Base-by-base conservation (phyloP, 2,329 filamentous ascomycete genomes). In the Blumeriella jaapii region DNA sequence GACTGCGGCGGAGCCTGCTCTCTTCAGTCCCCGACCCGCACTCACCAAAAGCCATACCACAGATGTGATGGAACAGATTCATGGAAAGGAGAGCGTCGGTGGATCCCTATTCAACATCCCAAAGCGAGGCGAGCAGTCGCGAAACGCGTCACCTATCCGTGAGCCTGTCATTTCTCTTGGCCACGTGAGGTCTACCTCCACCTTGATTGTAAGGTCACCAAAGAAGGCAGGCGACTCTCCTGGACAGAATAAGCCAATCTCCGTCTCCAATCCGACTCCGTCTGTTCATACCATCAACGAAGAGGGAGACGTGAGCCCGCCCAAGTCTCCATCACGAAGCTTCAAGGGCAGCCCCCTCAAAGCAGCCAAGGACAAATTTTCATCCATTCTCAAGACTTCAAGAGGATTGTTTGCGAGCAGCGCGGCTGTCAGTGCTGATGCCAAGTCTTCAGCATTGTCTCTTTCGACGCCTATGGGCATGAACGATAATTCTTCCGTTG, bases 291-390 rank as follows among this genome's bases (percentile, higher is more conserved):
- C 71, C 6, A 39, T 40, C 13, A 36, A 44, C 26, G 39, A 41
- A 5, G 47, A 44, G 8, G 38, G 40, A 14, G 39, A 40, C 14
- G 45, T 42, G 4, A 46, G 51, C 14, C 49, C 51, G 14, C 48
- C 61, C 2, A 75, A 74, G 47, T 76, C 74, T 1, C 71, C 71
- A 0, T 64, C 68, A 4, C 61, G 71, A 36, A 62, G 55, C 31
- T 65, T 72, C 49, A 65, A 68, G 6, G 86, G 93, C 47, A 89
- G 81, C 39, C 85, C 85, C 4, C 60, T 95, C 40, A 94, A 87
- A 58, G 85, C 91, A 33, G 87, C 91, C 17, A 96, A 94, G 62
- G 84, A 82, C 53, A 93, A 86, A 55, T 67, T 96, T 30, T 93
- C 89, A 29, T 93, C 87, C 7, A 86, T 94, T 40, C 66, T 95